Evolutionary conservation across 2,329 filamentous ascomycete genomes (phyloP).

Genomic region (Alternaria triticimaculans): DNA sequence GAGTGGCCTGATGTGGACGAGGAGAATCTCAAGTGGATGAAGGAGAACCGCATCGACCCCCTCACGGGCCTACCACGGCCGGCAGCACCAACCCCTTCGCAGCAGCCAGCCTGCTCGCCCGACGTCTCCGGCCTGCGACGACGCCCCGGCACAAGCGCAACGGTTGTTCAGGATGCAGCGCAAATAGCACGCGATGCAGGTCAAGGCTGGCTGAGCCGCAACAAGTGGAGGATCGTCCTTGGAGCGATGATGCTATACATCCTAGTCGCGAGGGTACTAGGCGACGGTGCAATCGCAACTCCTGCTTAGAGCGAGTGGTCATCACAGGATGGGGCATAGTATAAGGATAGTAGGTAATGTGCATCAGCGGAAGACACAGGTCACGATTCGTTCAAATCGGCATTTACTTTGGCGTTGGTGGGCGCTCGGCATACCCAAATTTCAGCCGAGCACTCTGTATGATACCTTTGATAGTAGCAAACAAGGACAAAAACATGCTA

Average conservation of each 20-base stretch:
- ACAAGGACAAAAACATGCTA: neutral
- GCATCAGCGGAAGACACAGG: neutral
- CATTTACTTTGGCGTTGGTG: slow-evolving; percentile 14
- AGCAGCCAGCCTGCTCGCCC: slow-evolving; percentile 64
- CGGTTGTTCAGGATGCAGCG: slow-evolving; percentile 78
- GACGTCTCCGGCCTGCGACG: slow-evolving; percentile 68
- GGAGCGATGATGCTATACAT: slow-evolving; percentile 81
- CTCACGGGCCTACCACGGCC: slow-evolving; percentile 73
- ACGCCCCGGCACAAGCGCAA: slow-evolving; percentile 65
- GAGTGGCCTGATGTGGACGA: slow-evolving; percentile 91
- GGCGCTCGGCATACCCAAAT: slow-evolving; percentile 16
- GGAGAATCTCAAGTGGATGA: slow-evolving; percentile 94
- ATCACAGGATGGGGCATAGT: neutral
- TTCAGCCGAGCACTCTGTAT: neutral
- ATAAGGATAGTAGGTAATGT: neutral
- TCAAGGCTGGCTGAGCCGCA: slow-evolving; percentile 79
- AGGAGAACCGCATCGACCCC: slow-evolving; percentile 78
- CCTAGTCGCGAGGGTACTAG: slow-evolving; percentile 76
- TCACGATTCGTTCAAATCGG: neutral
- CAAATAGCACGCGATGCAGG: slow-evolving; percentile 77
- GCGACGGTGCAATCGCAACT: slow-evolving; percentile 50
- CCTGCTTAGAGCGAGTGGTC: slow-evolving; percentile 4
- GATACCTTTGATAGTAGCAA: neutral
- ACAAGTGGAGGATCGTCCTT: slow-evolving; percentile 77
- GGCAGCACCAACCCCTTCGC: slow-evolving; percentile 50